phyloP scores from a whole-genome alignment of 257 asterid genomes.

The Cynanchum wilfordii region DNA sequence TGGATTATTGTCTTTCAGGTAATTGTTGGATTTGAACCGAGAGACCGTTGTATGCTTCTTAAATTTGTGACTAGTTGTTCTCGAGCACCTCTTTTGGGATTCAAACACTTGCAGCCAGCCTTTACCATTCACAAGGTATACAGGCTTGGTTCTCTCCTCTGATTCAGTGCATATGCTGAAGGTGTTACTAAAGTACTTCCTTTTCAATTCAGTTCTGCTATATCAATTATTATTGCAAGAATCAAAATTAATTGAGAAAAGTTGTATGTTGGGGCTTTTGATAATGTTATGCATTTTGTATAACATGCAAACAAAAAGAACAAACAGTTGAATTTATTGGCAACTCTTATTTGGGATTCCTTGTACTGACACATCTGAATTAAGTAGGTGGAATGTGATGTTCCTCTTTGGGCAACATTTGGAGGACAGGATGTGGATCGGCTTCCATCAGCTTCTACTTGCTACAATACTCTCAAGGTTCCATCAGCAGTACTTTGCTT shows the following conservation, averaged over 20 bases:
- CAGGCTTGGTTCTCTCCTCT: neutral
- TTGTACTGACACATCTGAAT: neutral
- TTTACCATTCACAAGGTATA: slow-evolving; percentile 92
- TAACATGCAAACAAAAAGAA: neutral
- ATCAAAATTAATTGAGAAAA: neutral
- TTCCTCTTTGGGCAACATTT: slow-evolving; percentile 81
- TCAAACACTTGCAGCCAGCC: slow-evolving; percentile 91
- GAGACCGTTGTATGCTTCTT: slow-evolving; percentile 88
- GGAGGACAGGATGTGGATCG: slow-evolving; percentile 99
- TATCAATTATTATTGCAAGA: neutral
- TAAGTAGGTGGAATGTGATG: slow-evolving; percentile 71
- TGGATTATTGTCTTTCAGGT: slow-evolving; percentile 37
- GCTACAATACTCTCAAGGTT: slow-evolving; percentile 95
- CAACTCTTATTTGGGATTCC: neutral
- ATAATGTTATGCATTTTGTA: neutral
- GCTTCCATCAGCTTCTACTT: slow-evolving; percentile 98
- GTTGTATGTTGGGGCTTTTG: neutral
- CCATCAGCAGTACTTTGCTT: neutral
- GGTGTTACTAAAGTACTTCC: neutral
- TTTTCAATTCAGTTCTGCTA: neutral
- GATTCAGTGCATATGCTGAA: neutral
- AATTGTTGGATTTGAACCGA: slow-evolving; percentile 69
- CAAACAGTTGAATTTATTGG: neutral
- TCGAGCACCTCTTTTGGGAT: slow-evolving; percentile 93
- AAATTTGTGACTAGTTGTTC: slow-evolving; percentile 99